A percentile compares a stretch with the other conserved stretches of the same genome.
These are phyloP conservation scores for Beta corolliflora DNA, from an alignment of 179 eudicot species.

Conservation along the genomic window DNA sequence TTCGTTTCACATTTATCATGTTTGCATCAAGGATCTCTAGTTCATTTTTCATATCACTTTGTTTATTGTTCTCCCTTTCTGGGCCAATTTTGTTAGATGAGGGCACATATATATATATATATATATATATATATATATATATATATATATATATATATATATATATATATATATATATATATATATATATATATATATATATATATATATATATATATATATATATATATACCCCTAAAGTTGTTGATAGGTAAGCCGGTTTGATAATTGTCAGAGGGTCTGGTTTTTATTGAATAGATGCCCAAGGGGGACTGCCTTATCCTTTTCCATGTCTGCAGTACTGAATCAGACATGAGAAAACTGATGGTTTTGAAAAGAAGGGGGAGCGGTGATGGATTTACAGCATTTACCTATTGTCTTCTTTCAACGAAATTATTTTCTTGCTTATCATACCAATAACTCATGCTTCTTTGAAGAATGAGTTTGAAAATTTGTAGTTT, in stretches of 20 bases:
- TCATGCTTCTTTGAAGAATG: background rate
- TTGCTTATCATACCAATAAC: too few species aligned
- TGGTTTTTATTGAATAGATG: background rate
- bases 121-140: too few species aligned
- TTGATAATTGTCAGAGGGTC: background rate
- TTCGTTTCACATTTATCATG: too few species aligned
- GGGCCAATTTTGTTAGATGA: background rate
- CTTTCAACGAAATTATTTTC: background rate
- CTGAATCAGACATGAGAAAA: background rate
- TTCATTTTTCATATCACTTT: too few species aligned
- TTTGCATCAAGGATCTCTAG: too few species aligned
- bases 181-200: too few species aligned
- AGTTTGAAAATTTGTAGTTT: background rate
- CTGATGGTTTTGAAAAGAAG: background rate
- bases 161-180: too few species aligned
- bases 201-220: background rate
- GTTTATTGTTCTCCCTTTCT: background rate
- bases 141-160: too few species aligned
- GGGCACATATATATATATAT: too few species aligned
- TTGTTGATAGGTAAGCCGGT: background rate
- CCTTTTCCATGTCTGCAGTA: background rate
- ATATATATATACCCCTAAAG: background rate
- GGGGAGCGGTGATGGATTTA: background rate
- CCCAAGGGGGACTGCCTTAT: background rate
- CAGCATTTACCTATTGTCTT: background rate